Conservation (phyloP, 2,329 filamentous ascomycete species). For the Calonectria honghensis region DNA sequence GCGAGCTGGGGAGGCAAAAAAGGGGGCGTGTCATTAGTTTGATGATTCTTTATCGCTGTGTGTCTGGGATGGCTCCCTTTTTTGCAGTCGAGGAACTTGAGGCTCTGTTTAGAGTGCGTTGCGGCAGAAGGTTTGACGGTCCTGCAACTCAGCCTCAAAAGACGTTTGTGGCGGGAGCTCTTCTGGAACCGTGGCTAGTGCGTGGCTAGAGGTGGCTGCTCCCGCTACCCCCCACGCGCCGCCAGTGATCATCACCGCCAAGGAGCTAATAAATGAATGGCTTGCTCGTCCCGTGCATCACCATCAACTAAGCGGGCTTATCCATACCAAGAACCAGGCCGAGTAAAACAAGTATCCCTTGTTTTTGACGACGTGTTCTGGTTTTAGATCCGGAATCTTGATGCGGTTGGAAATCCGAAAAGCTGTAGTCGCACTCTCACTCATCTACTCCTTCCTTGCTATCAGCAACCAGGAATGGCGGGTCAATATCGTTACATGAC, state of each 20-base stretch:
- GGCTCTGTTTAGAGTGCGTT: constrained; percentile 21
- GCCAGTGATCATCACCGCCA: constrained; percentile 4
- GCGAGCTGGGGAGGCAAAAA: constrained; percentile 12
- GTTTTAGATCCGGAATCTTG: not conserved
- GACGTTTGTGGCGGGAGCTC: constrained; percentile 15
- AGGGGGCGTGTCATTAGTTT: not conserved
- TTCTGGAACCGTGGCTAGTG: constrained; percentile 33
- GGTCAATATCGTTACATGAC: not conserved
- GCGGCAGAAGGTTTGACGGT: constrained; percentile 19
- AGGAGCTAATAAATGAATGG: not conserved
- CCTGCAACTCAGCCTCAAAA: constrained; percentile 32
- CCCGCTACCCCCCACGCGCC: not conserved
- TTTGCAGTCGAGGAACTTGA: constrained; percentile 2
- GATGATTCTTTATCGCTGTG: not conserved
- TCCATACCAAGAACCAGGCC: no score
- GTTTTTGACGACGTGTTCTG: not conserved
- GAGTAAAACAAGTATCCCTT: not conserved
- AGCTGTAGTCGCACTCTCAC: not conserved
- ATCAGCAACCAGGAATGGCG: not conserved
- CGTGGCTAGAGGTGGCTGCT: constrained; percentile 10
- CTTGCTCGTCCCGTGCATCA: not conserved
- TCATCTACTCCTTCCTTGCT: not conserved
- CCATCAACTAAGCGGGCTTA: no score
- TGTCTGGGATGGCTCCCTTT: not conserved
- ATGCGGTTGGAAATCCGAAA: not conserved